Evolutionary conservation across 23 red algal species (phyloP), one percentile per base, ranked within the genome.

Genomic region (Agarophyton chilense): DNA sequence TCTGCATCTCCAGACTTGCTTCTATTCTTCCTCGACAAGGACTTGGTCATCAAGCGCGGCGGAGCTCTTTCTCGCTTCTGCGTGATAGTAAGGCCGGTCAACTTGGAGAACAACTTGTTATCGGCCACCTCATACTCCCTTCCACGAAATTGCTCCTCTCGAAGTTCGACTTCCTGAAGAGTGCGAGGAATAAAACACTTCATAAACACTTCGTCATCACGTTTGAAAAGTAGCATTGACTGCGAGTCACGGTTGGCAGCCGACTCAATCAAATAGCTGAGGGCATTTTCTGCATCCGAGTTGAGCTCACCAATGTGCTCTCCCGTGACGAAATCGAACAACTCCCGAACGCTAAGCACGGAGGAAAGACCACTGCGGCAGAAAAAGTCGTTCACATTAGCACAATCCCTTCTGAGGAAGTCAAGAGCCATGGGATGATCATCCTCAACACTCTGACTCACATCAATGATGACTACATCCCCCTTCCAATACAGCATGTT

Each of bases 401-500:
- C 73, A 83, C 96, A 98, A 65, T 98, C 96, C 28, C 93, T 76
- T 18, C 92, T 51, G 28, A 98, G 67, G 70, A 98, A 98, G 79
- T 95, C 90, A 40, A 94, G 77, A 31, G 94, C 94, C 65, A 89
- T 84, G 29, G 96, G 96, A 79, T 98, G 96, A 72, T 98, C 96
- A 28, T 77, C 81, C 68, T 98, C 96, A 21, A 98, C 92, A 81
- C 87, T 92, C 72, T 98, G 96, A 51, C 90, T 94, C 6, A 98
- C 96, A 89, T 98, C 96, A 39, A 98, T 95, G 28, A 98, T 52
- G 21, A 95, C 72, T 19, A 95, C 86, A 34, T 88, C 36, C 7
- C 82, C 54, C 16, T 93, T 80, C 72, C 84, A 71, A 52, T 94
- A 93, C 82, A 98, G 45, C 67, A 98, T 74, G 77, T 98, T 98